A percentile compares a stretch with the other conserved stretches of the same genome.
phyloP scores from a whole-genome alignment of 2,329 filamentous ascomycete species.

The Malbranchea zuffiana region DNA sequence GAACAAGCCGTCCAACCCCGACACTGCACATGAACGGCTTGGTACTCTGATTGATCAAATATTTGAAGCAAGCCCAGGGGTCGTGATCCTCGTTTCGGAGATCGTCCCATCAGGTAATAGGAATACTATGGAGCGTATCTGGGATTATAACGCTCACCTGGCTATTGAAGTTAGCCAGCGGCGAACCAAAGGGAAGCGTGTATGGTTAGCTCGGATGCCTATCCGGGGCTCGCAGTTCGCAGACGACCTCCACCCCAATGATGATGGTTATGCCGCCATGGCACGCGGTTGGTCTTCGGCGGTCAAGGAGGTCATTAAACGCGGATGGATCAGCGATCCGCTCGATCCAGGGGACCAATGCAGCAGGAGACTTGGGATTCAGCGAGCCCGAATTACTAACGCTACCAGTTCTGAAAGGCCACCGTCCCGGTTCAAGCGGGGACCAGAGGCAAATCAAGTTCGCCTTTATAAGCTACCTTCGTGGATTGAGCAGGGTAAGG shows the following conservation, averaged over 20 bases:
- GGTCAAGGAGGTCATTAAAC: slow-evolving; percentile 6
- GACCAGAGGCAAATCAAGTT: too few species aligned
- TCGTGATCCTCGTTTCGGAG: slow-evolving; percentile 28
- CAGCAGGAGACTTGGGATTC: too few species aligned
- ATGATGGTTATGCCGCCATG: slow-evolving; percentile 23
- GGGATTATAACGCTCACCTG: slow-evolving; percentile 1
- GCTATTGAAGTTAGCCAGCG: neutral
- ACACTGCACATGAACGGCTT: slow-evolving; percentile 24
- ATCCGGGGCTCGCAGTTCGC: slow-evolving; percentile 15
- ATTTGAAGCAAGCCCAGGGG: slow-evolving; percentile 19
- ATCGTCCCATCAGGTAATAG: too few species aligned
- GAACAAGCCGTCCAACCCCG: slow-evolving; percentile 12
- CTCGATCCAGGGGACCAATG: too few species aligned
- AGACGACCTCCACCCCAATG: slow-evolving; percentile 23
- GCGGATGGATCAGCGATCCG: slow-evolving; percentile 14
- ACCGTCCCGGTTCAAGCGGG: too few species aligned
- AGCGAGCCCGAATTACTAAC: too few species aligned
- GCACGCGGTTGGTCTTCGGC: slow-evolving; percentile 19
- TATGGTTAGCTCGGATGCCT: neutral
- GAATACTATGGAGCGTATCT: too few species aligned
- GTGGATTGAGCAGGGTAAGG: slow-evolving; percentile 6
- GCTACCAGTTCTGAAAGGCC: too few species aligned
- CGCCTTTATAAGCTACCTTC: neutral
- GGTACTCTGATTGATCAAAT: slow-evolving; percentile 24
- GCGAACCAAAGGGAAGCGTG: too few species aligned